Conservation (phyloP, 2,329 filamentous ascomycete species). For the Neopestalotiopsis rosae region DNA sequence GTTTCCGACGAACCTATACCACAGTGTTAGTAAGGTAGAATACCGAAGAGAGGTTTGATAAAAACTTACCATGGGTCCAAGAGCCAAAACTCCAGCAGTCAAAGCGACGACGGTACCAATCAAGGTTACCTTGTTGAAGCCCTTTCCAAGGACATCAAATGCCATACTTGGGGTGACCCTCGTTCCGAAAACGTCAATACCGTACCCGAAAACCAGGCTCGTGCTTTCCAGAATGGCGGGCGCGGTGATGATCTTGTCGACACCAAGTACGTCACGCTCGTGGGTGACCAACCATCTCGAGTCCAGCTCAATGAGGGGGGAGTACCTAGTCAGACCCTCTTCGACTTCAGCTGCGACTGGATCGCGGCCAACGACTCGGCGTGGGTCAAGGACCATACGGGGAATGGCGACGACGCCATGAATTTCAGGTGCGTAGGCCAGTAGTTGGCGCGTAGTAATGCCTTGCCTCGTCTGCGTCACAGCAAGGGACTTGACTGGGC, state of each 20-base stretch:
- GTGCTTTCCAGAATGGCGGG: slow-evolving; percentile 91
- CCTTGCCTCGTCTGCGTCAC: slow-evolving; percentile 92
- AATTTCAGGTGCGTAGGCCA: slow-evolving; percentile 76
- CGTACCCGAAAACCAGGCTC: slow-evolving; percentile 85
- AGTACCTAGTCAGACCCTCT: slow-evolving; percentile 82
- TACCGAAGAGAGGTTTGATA: not conserved
- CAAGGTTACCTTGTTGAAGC: slow-evolving; percentile 90
- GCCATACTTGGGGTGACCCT: slow-evolving; percentile 84
- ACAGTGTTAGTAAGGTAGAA: not conserved
- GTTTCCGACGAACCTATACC: slow-evolving; percentile 51
- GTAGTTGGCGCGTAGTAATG: slow-evolving; percentile 81
- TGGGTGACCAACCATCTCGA: slow-evolving; percentile 83
- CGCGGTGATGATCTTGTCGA: slow-evolving; percentile 73
- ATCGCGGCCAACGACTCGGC: slow-evolving; percentile 84
- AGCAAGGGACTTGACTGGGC: slow-evolving; percentile 78
- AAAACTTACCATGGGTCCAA: slow-evolving; percentile 82
- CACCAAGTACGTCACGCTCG: slow-evolving; percentile 78
- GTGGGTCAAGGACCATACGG: slow-evolving; percentile 79
- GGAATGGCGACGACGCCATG: slow-evolving; percentile 82
- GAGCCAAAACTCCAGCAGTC: slow-evolving; percentile 73
- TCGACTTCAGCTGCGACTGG: slow-evolving; percentile 79
- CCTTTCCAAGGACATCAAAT: slow-evolving; percentile 92
- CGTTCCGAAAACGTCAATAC: slow-evolving; percentile 87
- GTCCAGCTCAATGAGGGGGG: slow-evolving; percentile 81
- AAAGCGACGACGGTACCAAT: slow-evolving; percentile 83